These are phyloP conservation scores for Penicillium daleae DNA, from an alignment of 495 filamentous ascomycete genomes.

Conservation along the genomic window DNA sequence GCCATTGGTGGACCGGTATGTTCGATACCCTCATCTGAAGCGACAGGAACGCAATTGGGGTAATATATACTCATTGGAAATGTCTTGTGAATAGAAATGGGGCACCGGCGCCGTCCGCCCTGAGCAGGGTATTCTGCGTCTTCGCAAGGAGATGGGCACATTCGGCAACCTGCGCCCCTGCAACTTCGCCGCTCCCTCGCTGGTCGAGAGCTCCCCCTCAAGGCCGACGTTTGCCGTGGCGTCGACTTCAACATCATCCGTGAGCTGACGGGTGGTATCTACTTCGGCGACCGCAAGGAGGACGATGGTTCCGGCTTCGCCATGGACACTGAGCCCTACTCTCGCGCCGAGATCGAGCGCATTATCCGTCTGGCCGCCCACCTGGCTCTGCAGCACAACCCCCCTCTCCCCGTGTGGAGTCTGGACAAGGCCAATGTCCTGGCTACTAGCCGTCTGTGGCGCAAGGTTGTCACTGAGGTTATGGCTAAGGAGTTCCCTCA, in stretches of 20 bases:
- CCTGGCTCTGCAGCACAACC: slow-evolving; percentile 78
- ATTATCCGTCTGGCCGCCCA: slow-evolving; percentile 82
- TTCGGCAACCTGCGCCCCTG: slow-evolving; percentile 98
- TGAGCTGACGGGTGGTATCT: slow-evolving; percentile 93
- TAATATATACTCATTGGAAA: neutral
- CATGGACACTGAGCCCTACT: slow-evolving; percentile 89
- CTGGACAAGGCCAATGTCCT: slow-evolving; percentile 98
- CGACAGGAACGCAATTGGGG: neutral
- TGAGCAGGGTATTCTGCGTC: slow-evolving; percentile 89
- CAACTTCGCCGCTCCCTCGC: slow-evolving; percentile 89
- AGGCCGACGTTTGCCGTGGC: slow-evolving; percentile 81
- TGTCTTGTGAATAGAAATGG: slow-evolving; percentile 69
- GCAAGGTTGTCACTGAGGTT: slow-evolving; percentile 79
- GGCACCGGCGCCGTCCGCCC: slow-evolving; percentile 87
- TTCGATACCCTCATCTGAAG: slow-evolving; percentile 15
- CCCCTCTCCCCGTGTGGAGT: slow-evolving; percentile 82
- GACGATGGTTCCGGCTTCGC: slow-evolving; percentile 76
- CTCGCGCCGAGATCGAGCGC: slow-evolving; percentile 83
- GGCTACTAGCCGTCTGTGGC: slow-evolving; percentile 87
- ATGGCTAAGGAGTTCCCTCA: slow-evolving; percentile 86
- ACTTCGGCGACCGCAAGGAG: slow-evolving; percentile 93
- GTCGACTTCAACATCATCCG: slow-evolving; percentile 95
- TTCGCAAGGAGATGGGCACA: slow-evolving; percentile 91
- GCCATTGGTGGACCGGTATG: slow-evolving; percentile 90
- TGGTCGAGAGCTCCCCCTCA: slow-evolving; percentile 86